A percentile compares a stretch with the other conserved stretches of the same genome.
These are phyloP conservation scores for Centaurea solstitialis DNA, from an alignment of 129 eudicot species.

Conservation along the genomic window DNA sequence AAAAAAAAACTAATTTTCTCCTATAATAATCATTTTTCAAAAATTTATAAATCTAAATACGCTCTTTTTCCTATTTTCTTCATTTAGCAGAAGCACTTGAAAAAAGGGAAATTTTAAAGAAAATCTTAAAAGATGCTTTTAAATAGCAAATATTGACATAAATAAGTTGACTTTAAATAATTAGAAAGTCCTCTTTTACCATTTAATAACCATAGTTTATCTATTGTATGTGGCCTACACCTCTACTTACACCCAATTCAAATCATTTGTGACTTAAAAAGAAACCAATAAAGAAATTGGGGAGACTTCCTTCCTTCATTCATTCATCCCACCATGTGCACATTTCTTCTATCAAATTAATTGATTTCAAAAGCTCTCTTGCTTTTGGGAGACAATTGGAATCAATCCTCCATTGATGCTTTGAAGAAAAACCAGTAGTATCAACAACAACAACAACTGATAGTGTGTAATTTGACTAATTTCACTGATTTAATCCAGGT, in stretches of 20 bases:
- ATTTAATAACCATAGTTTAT: no score
- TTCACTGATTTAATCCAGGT: conserved; percentile 18
- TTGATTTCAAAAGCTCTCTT: conserved; percentile 11
- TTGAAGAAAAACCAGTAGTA: background rate
- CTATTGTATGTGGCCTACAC: no score
- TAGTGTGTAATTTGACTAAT: background rate
- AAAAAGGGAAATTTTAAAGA: no score
- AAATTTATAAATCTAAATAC: no score
- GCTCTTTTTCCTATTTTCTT: no score
- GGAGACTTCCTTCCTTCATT: conserved; percentile 24
- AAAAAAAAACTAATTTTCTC: no score
- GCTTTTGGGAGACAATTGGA: conserved; percentile 21
- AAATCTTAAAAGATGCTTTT: no score
- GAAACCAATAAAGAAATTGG: conserved; percentile 8
- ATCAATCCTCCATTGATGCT: conserved; percentile 17
- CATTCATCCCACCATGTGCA: conserved; percentile 29
- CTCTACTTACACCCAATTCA: background rate
- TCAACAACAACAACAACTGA: background rate
- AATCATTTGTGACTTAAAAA: conserved; percentile 21
- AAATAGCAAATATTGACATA: no score
- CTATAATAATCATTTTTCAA: no score
- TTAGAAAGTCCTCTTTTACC: no score
- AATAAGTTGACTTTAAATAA: no score
- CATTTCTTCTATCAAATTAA: background rate
- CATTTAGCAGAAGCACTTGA: no score